Conservation (phyloP, 495 filamentous ascomycete genomes). For the Bryoglossum gracile region DNA sequence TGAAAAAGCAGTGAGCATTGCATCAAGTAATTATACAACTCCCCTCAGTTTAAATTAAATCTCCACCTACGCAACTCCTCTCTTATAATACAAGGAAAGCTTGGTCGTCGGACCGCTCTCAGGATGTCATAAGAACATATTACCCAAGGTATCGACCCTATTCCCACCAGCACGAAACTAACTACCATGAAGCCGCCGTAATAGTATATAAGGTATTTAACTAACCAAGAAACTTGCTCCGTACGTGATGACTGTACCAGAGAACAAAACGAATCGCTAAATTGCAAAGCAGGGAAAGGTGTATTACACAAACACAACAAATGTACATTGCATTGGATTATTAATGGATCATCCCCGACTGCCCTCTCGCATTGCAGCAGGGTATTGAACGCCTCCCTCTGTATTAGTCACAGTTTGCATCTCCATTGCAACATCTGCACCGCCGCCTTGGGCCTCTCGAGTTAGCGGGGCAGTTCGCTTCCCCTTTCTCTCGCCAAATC, state of each 20-base stretch:
- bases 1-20: too few species aligned
- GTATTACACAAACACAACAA: not conserved
- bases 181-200: not conserved
- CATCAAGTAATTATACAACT: too few species aligned
- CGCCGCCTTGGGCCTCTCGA: slow-evolving; percentile 36
- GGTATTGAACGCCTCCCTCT: slow-evolving; percentile 21
- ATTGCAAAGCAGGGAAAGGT: slow-evolving; percentile 6
- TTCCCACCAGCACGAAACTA: not conserved
- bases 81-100: slow-evolving; percentile 12
- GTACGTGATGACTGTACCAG: not conserved
- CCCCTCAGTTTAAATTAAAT: too few species aligned
- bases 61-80: not conserved
- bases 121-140: slow-evolving; percentile 10
- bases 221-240: slow-evolving; percentile 5
- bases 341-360: too few species aligned
- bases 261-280: slow-evolving; percentile 11
- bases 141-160: not conserved
- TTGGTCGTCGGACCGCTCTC: not conserved
- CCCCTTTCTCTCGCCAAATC: slow-evolving; percentile 58
- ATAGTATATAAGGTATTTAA: not conserved
- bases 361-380: slow-evolving; percentile 9
- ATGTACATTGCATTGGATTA: not conserved
- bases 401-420: slow-evolving; percentile 43
- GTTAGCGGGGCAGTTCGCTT: slow-evolving; percentile 35
- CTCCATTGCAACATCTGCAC: slow-evolving; percentile 43